A percentile compares a stretch with the other conserved stretches of the same genome.
These are phyloP conservation scores for Arabis hirsuta DNA, from an alignment of 345 rosid species.

Conservation along the genomic window DNA sequence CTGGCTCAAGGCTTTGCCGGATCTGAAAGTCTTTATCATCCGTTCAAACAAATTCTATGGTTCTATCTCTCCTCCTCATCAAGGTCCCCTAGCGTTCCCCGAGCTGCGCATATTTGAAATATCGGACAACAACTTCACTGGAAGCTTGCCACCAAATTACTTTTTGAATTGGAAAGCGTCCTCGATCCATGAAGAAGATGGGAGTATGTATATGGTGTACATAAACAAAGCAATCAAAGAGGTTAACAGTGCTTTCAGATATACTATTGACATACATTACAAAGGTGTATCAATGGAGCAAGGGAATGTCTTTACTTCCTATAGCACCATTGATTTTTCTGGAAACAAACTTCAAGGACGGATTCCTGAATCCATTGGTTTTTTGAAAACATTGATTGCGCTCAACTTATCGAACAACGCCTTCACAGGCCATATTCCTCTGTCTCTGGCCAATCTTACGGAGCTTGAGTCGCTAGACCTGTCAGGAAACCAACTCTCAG, in stretches of 20 bases:
- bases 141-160: too few species aligned
- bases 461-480: conserved; percentile 26
- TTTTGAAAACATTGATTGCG: conserved; percentile 17
- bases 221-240: too few species aligned
- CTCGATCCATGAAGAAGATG: too few species aligned
- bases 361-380: conserved; percentile 33
- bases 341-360: conserved; percentile 30
- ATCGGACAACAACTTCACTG: too few species aligned
- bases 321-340: conserved; percentile 29
- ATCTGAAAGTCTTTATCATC: conserved; percentile 21
- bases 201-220: too few species aligned
- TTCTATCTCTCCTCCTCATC: conserved; percentile 26
- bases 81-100: conserved; percentile 28
- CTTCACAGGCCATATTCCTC: conserved; percentile 21
- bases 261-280: too few species aligned
- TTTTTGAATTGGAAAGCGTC: too few species aligned
- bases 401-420: conserved; percentile 35
- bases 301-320: too few species aligned
- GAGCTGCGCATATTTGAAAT: too few species aligned
- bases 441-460: conserved; percentile 10
- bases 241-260: too few species aligned
- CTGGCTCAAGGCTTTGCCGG: conserved; percentile 27
- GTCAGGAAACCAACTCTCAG: conserved; percentile 24
- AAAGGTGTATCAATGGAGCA: too few species aligned
- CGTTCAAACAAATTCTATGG: conserved; percentile 31